Conservation (phyloP, 352 stramenopile species). For the Phytophthora multivora region DNA sequence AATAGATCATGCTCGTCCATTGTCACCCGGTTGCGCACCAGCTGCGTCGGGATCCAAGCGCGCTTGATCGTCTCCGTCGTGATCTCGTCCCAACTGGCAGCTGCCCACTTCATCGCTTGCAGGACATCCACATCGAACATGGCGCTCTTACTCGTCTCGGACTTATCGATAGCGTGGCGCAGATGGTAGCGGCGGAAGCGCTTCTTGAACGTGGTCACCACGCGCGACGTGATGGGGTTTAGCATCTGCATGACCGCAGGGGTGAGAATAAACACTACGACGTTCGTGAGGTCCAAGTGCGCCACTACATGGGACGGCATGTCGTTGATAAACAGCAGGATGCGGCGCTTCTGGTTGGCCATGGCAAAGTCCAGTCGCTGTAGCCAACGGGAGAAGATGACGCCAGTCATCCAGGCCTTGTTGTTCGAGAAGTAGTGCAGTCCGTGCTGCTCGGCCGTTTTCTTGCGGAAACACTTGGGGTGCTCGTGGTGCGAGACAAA, state of each 20-base stretch:
- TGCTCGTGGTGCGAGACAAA: conserved; percentile 84
- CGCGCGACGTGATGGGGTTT: conserved; percentile 67
- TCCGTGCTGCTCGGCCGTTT: conserved; percentile 75
- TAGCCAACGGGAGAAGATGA: conserved; percentile 86
- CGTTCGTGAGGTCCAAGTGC: conserved; percentile 77
- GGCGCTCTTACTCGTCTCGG: conserved; percentile 46
- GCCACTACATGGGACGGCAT: conserved; percentile 77
- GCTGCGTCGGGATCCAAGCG: conserved; percentile 64
- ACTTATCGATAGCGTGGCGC: conserved; percentile 64
- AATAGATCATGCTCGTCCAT: conserved; percentile 54
- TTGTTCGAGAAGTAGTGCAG: conserved; percentile 87
- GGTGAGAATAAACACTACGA: conserved; percentile 69
- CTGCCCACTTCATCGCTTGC: conserved; percentile 82
- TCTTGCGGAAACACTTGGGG: conserved; percentile 79
- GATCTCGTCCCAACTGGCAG: conserved; percentile 73
- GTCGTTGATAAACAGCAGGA: conserved; percentile 81
- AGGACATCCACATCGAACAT: conserved; percentile 74
- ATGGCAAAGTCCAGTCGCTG: conserved; percentile 83
- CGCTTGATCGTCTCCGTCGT: conserved; percentile 69
- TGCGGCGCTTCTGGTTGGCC: conserved; percentile 73
- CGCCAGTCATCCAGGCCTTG: conserved; percentile 84
- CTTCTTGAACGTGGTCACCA: conserved; percentile 76
- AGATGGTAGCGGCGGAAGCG: conserved; percentile 76
- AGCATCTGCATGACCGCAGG: conserved; percentile 57
- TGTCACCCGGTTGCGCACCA: conserved; percentile 54